Evolutionary conservation across 1,284 basidiomycete genomes (phyloP).

Genomic region (Mycosarcoma maydis): DNA sequence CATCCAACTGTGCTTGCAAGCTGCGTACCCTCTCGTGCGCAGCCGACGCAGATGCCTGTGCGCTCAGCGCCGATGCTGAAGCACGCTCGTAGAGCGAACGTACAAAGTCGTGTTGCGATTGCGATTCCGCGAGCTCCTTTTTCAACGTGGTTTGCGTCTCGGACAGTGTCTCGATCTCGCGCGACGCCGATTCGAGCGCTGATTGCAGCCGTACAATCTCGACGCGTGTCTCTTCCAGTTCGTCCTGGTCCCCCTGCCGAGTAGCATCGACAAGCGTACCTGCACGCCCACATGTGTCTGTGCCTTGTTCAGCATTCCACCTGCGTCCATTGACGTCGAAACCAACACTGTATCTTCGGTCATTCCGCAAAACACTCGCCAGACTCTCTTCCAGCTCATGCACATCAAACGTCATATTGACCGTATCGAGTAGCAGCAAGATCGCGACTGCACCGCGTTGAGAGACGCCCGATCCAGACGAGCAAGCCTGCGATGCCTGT

Average conservation of each 20-base stretch:
- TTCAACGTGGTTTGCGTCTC: not conserved
- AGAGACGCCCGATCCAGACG: not conserved
- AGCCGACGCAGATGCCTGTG: not conserved
- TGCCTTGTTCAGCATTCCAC: not conserved
- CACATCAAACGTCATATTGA: conserved; percentile 30
- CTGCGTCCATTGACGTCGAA: conserved; percentile 28
- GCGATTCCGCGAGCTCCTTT: conserved; percentile 1
- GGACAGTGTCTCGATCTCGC: conserved; percentile 10
- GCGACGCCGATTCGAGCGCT: conserved; percentile 1
- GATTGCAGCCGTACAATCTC: conserved; percentile 1
- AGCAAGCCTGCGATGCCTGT: conserved; percentile 3
- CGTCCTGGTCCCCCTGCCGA: not conserved
- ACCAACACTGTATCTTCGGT: conserved; percentile 15
- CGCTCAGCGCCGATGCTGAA: conserved; percentile 3
- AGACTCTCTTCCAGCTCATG: conserved; percentile 40
- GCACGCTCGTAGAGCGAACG: conserved; percentile 36
- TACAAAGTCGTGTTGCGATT: conserved; percentile 32
- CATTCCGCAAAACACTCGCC: conserved; percentile 10
- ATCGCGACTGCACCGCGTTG: conserved; percentile 3
- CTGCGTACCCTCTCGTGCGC: not conserved
- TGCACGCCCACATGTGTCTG: too few relatives aligned
- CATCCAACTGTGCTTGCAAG: conserved; percentile 11
- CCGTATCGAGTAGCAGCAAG: conserved; percentile 28
- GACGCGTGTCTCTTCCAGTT: conserved; percentile 1
- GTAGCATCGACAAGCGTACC: not conserved